Evolutionary conservation across 257 asterid genomes (phyloP).

Genomic region (Thymus mandschuricus): DNA sequence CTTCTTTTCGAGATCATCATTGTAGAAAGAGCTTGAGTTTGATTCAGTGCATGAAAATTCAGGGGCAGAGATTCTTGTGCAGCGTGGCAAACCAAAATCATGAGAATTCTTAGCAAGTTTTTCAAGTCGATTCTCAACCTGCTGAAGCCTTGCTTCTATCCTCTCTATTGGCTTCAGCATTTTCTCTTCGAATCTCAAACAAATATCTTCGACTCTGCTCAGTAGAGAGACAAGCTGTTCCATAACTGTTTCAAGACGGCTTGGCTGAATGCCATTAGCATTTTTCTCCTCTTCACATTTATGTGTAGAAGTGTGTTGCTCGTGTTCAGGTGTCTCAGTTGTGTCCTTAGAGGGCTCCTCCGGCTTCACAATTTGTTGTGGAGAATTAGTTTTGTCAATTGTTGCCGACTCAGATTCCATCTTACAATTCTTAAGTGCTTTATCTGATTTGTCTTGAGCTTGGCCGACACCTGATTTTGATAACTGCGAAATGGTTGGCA

Average conservation of each 20-base stretch:
- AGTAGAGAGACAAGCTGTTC: slow-evolving; percentile 76
- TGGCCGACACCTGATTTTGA: slow-evolving; percentile 60
- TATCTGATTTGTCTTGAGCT: slow-evolving; percentile 49
- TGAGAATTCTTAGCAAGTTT: slow-evolving; percentile 53
- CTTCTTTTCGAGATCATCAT: slow-evolving; percentile 52
- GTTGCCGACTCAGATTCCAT: slow-evolving; percentile 35
- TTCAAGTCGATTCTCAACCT: slow-evolving; percentile 76
- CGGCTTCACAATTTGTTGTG: slow-evolving; percentile 38
- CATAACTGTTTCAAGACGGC: slow-evolving; percentile 57
- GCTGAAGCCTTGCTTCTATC: slow-evolving; percentile 79
- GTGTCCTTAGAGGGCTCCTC: slow-evolving; percentile 41
- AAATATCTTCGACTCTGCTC: slow-evolving; percentile 76
- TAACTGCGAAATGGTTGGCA: slow-evolving; percentile 82
- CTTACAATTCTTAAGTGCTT: slow-evolving; percentile 43
- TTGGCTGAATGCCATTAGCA: slow-evolving; percentile 34
- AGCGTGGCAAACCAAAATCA: slow-evolving; percentile 44
- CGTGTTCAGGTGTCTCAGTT: slow-evolving; percentile 37
- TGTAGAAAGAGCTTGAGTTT: slow-evolving; percentile 55
- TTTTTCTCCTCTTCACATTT: slow-evolving; percentile 33
- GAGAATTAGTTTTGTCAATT: slow-evolving; percentile 40
- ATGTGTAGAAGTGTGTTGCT: slow-evolving; percentile 29
- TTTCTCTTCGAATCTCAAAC: slow-evolving; percentile 84
- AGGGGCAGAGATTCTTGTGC: slow-evolving; percentile 74
- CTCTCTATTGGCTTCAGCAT: slow-evolving; percentile 81
- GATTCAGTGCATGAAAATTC: slow-evolving; percentile 72